Percentiles rank a stretch among this genome's conserved stretches.
phyloP scores from a whole-genome alignment of 495 filamentous ascomycete genomes.

The Aspergillus heteromorphus region DNA sequence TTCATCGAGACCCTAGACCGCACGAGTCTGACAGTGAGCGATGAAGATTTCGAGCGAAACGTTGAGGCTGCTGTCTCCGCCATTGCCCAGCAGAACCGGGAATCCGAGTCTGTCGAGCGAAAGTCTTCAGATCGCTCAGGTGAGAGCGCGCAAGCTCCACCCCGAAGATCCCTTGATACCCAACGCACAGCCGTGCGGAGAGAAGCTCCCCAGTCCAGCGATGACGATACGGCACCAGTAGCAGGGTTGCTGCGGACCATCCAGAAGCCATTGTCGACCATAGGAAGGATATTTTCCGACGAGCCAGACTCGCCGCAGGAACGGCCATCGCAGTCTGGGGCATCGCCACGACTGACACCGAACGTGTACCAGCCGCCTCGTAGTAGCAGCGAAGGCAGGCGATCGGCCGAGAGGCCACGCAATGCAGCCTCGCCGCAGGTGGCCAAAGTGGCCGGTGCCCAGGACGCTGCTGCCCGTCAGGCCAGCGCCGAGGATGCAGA shows the following conservation, averaged over 20 bases:
- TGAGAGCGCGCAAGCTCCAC: constrained; percentile 31
- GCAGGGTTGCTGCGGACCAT: constrained; percentile 85
- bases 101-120: constrained; percentile 53
- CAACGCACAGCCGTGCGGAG: constrained; percentile 46
- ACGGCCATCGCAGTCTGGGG: constrained; percentile 38
- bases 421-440: constrained; percentile 25
- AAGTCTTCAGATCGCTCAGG: constrained; percentile 41
- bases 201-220: constrained; percentile 38
- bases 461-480: constrained; percentile 90
- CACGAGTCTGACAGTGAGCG: constrained; percentile 85
- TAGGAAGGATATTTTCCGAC: constrained; percentile 96
- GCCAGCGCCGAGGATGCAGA: constrained; percentile 90
- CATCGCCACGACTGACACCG: constrained; percentile 55
- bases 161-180: constrained; percentile 51
- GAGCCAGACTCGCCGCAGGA: constrained; percentile 49
- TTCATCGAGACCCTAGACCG: constrained; percentile 96
- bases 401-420: constrained; percentile 42
- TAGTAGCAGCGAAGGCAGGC: constrained; percentile 38
- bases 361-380: constrained; percentile 48
- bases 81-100: constrained; percentile 81
- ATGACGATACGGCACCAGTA: constrained; percentile 72
- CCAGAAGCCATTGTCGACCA: constrained; percentile 83
- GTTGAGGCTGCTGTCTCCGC: constrained; percentile 95
- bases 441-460: constrained; percentile 45
- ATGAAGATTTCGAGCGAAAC: constrained; percentile 91